Conservation (phyloP, 108 stramenopile species). For the Nitzschia putrida region DNA sequence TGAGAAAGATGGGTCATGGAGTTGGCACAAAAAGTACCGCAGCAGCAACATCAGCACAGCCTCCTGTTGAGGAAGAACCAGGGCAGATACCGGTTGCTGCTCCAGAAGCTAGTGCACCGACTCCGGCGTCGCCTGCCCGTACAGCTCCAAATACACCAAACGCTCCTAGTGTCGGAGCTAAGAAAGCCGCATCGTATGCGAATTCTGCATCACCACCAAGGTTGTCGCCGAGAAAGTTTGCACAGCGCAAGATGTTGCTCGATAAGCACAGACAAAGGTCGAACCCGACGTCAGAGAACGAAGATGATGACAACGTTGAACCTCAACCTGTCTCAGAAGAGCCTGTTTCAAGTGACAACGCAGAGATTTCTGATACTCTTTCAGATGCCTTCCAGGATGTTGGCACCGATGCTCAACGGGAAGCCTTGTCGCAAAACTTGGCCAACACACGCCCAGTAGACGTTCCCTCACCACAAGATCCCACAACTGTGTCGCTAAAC, state of each 20-base stretch:
- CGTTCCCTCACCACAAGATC: no score
- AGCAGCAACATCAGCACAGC: background rate
- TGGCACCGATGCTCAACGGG: background rate
- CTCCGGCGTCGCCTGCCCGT: no score
- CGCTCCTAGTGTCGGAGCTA: no score
- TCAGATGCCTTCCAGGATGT: background rate
- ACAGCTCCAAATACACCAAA: no score
- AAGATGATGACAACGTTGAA: no score
- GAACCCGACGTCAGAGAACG: no score
- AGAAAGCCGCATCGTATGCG: no score
- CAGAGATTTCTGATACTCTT: background rate
- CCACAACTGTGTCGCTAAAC: background rate
- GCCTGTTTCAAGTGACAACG: background rate
- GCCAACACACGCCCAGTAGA: background rate
- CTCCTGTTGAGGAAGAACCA: background rate
- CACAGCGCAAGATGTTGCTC: constrained; percentile 6
- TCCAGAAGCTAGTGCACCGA: background rate
- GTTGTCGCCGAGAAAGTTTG: constrained; percentile 1
- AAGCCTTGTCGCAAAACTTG: background rate
- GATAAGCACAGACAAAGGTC: constrained; percentile 4
- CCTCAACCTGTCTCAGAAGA: no score
- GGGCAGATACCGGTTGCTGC: background rate
- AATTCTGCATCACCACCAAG: background rate
- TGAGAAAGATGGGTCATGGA: background rate
- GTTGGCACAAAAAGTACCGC: constrained; percentile 3